Percentiles rank a stretch among this genome's conserved stretches.
These are phyloP conservation scores for Microsporum canis DNA, from an alignment of 2,329 filamentous ascomycete species.

Conservation along the genomic window DNA sequence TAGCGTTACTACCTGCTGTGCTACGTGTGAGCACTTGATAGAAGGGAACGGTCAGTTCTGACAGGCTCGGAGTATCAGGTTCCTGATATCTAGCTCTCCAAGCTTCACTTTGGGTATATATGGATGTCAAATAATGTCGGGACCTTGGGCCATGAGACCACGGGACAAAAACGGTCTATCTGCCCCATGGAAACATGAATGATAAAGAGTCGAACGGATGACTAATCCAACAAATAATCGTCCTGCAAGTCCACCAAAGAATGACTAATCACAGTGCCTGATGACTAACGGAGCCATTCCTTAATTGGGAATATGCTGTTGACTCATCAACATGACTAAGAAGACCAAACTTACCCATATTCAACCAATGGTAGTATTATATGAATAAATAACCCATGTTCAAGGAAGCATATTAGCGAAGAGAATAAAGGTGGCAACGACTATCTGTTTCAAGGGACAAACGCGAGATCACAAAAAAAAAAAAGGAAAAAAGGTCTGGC, in stretches of 20 bases:
- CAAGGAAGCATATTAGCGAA: not conserved
- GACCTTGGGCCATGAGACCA: no score
- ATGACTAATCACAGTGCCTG: not conserved
- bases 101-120: slow-evolving; percentile 11
- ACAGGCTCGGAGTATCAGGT: no score
- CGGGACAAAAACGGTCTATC: no score
- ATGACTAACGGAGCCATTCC: not conserved
- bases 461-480: not conserved
- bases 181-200: no score
- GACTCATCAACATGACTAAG: not conserved
- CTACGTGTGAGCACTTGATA: no score
- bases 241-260: not conserved
- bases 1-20: no score
- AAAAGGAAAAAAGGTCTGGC: not conserved
- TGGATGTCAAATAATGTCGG: no score
- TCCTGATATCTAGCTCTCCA: no score
- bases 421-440: not conserved
- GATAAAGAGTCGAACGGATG: slow-evolving; percentile 13
- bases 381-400: not conserved
- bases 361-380: not conserved
- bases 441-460: not conserved
- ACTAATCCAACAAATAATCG: slow-evolving; percentile 18
- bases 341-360: not conserved
- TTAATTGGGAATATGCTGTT: not conserved
- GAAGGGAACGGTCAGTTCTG: no score